Evolutionary conservation across 352 stramenopile species (phyloP).

Genomic region (Phytophthora pinifolia): DNA sequence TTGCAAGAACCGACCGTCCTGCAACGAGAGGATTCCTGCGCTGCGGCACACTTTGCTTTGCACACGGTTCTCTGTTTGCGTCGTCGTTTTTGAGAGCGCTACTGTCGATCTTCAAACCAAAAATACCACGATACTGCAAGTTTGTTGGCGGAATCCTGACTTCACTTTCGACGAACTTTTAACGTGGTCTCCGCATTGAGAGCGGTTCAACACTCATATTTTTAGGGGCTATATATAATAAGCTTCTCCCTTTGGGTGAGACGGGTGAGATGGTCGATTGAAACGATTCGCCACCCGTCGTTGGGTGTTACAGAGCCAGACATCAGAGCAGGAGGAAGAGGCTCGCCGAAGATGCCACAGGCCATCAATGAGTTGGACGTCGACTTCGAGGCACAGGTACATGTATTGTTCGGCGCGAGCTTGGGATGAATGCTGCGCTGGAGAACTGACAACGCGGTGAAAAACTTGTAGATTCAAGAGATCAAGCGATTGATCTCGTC

Average conservation of each 20-base stretch:
- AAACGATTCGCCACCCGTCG: conserved; percentile 18
- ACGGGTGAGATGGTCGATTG: neutral
- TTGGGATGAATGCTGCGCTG: neutral
- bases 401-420: neutral
- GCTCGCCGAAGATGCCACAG: conserved; percentile 38
- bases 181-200: neutral
- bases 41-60: too few species aligned
- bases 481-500: conserved; percentile 76
- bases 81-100: too few species aligned
- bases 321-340: conserved; percentile 1
- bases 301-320: conserved; percentile 9
- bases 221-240: conserved; percentile 21
- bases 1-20: too few species aligned
- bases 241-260: conserved; percentile 1
- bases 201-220: conserved; percentile 1
- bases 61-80: too few species aligned
- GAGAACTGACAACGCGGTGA: conserved; percentile 3
- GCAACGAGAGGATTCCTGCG: too few species aligned
- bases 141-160: too few species aligned
- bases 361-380: conserved; percentile 71
- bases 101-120: too few species aligned
- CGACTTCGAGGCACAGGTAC: conserved; percentile 69
- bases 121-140: too few species aligned
- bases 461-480: conserved; percentile 59
- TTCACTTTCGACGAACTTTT: too few species aligned